Evolutionary conservation across 495 filamentous ascomycete species (phyloP).

Genomic region (Talaromyces borbonicus): DNA sequence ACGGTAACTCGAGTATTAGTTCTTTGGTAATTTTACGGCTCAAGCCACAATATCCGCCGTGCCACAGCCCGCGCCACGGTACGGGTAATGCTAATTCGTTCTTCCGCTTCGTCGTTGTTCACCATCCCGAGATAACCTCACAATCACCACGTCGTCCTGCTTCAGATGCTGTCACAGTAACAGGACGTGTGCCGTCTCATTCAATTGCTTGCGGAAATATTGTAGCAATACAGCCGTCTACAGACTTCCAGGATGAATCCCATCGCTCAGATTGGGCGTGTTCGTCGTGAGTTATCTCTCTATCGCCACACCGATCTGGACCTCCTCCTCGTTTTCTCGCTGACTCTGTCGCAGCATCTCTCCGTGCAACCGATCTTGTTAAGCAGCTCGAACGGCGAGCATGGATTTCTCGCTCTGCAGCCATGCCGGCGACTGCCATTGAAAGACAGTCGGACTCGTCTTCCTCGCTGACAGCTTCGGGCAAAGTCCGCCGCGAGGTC

Average conservation of each 20-base stretch:
- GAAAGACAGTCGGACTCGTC: constrained; percentile 33
- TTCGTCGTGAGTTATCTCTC: constrained; percentile 6
- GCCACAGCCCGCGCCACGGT: not conserved
- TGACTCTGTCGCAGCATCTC: constrained; percentile 4
- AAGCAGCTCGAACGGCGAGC: constrained; percentile 3
- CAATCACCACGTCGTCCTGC: not conserved
- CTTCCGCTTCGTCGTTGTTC: too few relatives aligned
- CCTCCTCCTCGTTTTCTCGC: not conserved
- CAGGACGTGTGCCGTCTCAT: not conserved
- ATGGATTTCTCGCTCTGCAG: constrained; percentile 30
- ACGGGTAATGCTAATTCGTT: too few relatives aligned
- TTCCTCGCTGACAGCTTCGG: constrained; percentile 34
- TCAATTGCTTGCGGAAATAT: not conserved
- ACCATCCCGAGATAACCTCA: not conserved
- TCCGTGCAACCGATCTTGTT: not conserved
- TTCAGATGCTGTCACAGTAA: not conserved
- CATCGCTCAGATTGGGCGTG: constrained; percentile 2
- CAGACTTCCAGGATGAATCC: not conserved
- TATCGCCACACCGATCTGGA: not conserved
- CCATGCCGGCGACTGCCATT: constrained; percentile 33
- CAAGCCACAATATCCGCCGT: not conserved
- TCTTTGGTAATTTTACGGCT: too few relatives aligned
- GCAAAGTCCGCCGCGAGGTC: constrained; percentile 60
- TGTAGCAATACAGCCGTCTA: not conserved
- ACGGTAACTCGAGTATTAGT: too few relatives aligned